A percentile compares a stretch with the other conserved stretches of the same genome.
Conservation (phyloP, 371 early-diverging fungal species). For the Entomophthora muscae region DNA sequence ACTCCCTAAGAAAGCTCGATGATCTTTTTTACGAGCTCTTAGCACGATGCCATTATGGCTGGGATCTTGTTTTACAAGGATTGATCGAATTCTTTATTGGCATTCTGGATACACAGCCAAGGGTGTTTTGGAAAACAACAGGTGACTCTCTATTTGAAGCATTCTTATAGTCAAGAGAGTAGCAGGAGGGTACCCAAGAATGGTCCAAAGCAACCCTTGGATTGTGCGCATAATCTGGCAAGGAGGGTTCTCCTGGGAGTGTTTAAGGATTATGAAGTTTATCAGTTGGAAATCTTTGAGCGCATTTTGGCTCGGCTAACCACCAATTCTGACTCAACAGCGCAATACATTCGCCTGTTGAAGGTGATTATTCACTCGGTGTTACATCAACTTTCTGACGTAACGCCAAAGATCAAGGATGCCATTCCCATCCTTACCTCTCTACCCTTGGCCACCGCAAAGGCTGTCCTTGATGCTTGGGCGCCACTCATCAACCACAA, state of each 20-base stretch:
- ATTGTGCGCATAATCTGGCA: neutral
- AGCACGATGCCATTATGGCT: neutral
- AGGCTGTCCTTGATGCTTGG: slow-evolving; percentile 4
- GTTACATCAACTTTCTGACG: slow-evolving; percentile 1
- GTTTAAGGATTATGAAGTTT: slow-evolving; percentile 2
- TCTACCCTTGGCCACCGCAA: neutral
- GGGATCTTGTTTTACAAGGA: slow-evolving; percentile 5
- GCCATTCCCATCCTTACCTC: neutral
- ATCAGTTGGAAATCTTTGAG: neutral
- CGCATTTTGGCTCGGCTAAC: neutral
- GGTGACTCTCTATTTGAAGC: neutral
- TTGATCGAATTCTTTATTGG: slow-evolving; percentile 4
- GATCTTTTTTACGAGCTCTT: slow-evolving; percentile 2
- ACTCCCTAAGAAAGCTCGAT: neutral
- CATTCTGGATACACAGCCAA: slow-evolving; percentile 4
- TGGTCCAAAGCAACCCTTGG: neutral
- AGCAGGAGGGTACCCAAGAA: neutral
- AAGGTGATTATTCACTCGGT: neutral
- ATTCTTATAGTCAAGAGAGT: neutral
- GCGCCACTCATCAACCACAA: slow-evolving; percentile 2
- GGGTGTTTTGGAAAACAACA: neutral
- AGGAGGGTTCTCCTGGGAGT: neutral
- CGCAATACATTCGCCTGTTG: slow-evolving; percentile 2
- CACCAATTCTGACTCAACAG: slow-evolving; percentile 6
- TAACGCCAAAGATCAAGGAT: slow-evolving; percentile 8